Evolutionary conservation across 2,329 filamentous ascomycete genomes (phyloP).

Genomic region (Xenoacremonium recifei): DNA sequence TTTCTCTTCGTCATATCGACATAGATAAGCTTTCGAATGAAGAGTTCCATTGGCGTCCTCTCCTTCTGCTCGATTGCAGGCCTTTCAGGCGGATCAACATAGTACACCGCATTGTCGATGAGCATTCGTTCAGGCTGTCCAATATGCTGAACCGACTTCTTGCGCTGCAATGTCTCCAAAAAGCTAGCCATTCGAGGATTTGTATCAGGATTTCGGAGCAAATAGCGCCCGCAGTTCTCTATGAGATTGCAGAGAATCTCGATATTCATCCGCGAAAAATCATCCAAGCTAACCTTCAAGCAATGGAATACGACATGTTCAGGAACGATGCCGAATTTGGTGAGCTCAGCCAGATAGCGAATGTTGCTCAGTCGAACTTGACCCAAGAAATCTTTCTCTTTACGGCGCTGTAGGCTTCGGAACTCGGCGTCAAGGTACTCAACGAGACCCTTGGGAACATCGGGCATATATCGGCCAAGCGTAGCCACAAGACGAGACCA

Average conservation of each 20-base stretch:
- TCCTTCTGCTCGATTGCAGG: constrained; percentile 97
- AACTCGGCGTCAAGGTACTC: constrained; percentile 96
- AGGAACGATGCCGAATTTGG: constrained; percentile 96
- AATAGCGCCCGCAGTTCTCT: constrained; percentile 93
- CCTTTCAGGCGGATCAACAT: constrained; percentile 91
- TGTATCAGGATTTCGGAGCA: constrained; percentile 89
- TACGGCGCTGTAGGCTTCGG: constrained; percentile 90
- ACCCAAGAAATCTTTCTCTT: constrained; percentile 95
- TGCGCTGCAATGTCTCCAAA: constrained; percentile 89
- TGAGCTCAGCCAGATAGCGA: constrained; percentile 94
- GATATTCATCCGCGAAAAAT: constrained; percentile 98
- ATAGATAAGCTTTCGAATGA: constrained; percentile 90
- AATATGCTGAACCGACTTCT: constrained; percentile 93
- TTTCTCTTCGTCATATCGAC: constrained; percentile 92
- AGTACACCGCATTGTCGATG: constrained; percentile 97
- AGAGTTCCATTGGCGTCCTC: constrained; percentile 87
- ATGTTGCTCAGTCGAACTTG: constrained; percentile 93
- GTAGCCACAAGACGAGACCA: constrained; percentile 95
- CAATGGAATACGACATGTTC: constrained; percentile 99
- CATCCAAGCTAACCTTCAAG: constrained; percentile 93
- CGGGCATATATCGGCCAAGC: constrained; percentile 88
- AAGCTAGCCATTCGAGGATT: constrained; percentile 92
- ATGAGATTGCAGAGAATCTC: constrained; percentile 96
- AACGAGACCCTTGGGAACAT: constrained; percentile 88
- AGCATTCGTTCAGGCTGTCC: constrained; percentile 97